Conservation (phyloP, 441 rosid genomes). For the Brassica balearica region DNA sequence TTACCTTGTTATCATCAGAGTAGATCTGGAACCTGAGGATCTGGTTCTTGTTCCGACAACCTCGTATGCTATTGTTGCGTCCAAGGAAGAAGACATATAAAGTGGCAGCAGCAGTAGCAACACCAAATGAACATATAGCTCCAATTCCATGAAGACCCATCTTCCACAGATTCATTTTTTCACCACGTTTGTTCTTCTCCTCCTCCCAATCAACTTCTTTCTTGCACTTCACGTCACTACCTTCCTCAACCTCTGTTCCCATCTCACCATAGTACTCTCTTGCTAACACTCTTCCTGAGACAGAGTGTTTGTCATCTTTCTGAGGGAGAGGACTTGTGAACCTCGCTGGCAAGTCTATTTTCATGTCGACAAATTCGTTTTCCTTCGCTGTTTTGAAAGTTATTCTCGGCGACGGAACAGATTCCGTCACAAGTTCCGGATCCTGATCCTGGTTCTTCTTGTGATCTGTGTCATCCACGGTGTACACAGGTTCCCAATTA, state of each 20-base stretch:
- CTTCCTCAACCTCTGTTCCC: conserved; percentile 28
- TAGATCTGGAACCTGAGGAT: conserved; percentile 67
- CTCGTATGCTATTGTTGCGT: conserved; percentile 51
- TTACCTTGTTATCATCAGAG: conserved; percentile 86
- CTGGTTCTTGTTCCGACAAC: conserved; percentile 48
- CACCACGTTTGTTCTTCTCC: conserved; percentile 55
- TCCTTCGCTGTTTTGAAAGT: conserved; percentile 85
- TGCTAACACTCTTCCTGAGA: conserved; percentile 17
- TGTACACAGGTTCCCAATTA: conserved; percentile 55
- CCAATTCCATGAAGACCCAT: conserved; percentile 84
- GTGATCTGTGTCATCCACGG: conserved; percentile 43
- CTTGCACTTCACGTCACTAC: conserved; percentile 31
- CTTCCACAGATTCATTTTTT: conserved; percentile 76
- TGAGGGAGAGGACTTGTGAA: conserved; percentile 40
- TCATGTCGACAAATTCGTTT: conserved; percentile 95
- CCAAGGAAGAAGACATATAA: conserved; percentile 76
- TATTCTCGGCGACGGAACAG: conserved; percentile 73
- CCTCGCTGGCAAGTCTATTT: conserved; percentile 78
- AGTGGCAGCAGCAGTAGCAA: conserved; percentile 77
- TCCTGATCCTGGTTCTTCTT: conserved; percentile 42
- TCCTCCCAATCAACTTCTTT: conserved; percentile 50
- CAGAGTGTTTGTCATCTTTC: conserved; percentile 13
- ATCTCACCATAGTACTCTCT: conserved; percentile 12
- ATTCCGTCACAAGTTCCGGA: conserved; percentile 51
- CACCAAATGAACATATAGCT: conserved; percentile 92